A percentile compares a stretch with the other conserved stretches of the same genome.
Evolutionary conservation across 768 basidiomycete species (phyloP).

Genomic region (Tulasnella sp.): DNA sequence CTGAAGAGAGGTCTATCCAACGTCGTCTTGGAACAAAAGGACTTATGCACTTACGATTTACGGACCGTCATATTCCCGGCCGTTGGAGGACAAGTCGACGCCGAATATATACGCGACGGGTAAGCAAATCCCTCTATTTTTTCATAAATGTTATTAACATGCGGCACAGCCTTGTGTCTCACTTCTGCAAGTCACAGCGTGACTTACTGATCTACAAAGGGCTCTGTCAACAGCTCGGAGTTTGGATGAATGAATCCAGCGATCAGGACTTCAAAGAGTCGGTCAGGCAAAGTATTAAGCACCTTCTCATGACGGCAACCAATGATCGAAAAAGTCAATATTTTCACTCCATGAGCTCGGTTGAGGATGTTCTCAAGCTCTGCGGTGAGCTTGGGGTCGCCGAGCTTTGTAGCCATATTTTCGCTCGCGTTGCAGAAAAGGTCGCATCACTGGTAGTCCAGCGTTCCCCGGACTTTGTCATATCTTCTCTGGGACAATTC

Average conservation of each 20-base stretch:
- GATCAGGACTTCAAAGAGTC: background rate
- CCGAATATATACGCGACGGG: background rate
- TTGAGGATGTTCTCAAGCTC: background rate
- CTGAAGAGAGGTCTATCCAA: background rate
- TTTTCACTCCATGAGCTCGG: background rate
- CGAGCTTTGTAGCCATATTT: background rate
- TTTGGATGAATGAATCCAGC: background rate
- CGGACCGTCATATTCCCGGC: background rate
- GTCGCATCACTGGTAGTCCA: background rate
- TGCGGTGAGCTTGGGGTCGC: background rate
- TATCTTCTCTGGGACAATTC: background rate
- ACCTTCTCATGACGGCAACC: background rate
- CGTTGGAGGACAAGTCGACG: background rate
- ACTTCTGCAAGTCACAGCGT: background rate
- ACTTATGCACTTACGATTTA: background rate
- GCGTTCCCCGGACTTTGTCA: background rate
- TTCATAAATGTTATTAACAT: background rate
- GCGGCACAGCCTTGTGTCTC: background rate
- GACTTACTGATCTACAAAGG: background rate
- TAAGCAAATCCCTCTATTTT: background rate
- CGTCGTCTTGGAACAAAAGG: background rate
- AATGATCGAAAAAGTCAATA: background rate
- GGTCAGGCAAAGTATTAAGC: background rate
- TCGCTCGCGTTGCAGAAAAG: background rate
- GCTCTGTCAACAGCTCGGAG: background rate